These are phyloP conservation scores for Inga oerstediana DNA, from an alignment of 306 rosid genomes.

Conservation along the genomic window DNA sequence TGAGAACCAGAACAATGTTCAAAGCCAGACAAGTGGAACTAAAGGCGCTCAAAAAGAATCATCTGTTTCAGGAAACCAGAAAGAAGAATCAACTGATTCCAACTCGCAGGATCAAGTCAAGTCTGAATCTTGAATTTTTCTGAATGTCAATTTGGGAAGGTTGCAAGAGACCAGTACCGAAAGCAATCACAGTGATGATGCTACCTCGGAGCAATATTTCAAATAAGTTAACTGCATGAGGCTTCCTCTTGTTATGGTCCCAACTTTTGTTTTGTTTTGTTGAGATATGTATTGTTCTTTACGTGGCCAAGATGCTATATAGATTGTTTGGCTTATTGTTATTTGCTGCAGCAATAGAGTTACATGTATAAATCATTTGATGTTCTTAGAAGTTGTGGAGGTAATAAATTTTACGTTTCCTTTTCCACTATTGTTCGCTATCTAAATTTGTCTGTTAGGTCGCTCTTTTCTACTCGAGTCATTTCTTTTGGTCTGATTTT, in stretches of 20 bases:
- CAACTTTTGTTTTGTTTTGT: not conserved
- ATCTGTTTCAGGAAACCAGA: constrained; percentile 46
- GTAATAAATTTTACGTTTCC: constrained; percentile 14
- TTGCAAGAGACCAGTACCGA: constrained; percentile 61
- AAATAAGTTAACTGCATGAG: constrained; percentile 26
- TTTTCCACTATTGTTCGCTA: not conserved
- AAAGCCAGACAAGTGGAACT: constrained; percentile 41
- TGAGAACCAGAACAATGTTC: constrained; percentile 36
- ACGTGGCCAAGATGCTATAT: constrained; percentile 26
- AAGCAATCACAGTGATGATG: constrained; percentile 44
- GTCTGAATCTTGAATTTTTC: constrained; percentile 55
- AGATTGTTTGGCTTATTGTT: not conserved
- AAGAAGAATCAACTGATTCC: constrained; percentile 39
- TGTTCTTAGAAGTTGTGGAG: constrained; percentile 31
- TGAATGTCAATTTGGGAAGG: constrained; percentile 70
- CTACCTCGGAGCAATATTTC: constrained; percentile 55
- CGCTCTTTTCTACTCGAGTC: not conserved
- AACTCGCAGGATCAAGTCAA: constrained; percentile 40
- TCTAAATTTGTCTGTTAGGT: too few species aligned
- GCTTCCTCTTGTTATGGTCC: constrained; percentile 28
- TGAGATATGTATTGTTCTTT: constrained; percentile 18
- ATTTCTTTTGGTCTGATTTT: too few species aligned
- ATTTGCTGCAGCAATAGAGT: constrained; percentile 2
- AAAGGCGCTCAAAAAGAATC: constrained; percentile 47
- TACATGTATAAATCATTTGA: constrained; percentile 32